Base-by-base conservation (phyloP, 2,329 filamentous ascomycete genomes). In the Botrytis tulipae region DNA sequence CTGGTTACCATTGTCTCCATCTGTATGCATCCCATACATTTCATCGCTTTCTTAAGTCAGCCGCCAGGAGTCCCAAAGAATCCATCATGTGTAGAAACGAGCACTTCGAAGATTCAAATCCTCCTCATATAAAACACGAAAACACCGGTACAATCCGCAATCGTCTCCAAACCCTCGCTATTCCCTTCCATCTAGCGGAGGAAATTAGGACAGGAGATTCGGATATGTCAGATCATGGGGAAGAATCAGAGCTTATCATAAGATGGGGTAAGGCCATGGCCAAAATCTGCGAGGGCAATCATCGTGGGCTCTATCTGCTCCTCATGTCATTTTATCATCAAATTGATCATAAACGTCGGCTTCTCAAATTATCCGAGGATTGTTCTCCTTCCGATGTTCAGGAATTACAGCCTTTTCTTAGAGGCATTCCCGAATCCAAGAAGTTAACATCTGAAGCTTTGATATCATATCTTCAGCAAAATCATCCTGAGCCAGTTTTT, bases 261-360 rank as follows among this genome's bases (percentile, higher is more conserved):
- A 48, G n/a, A 51, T 67, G 29, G 44, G 44, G 44, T 2, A 37
- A 67, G 14, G 6, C 22, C 35, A n/a, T 67, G 22, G 44, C 32
- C 32, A 51, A 22, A 35, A 18, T 37, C 2, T 67, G 12, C 44
- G 29, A 67, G 42, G 44, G n/a, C 25, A 32, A 40, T 20, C 44
- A 48, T 51, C 46, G 32, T 51, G 44, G 44, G 7, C n/a, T 51
- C 22, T 67, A 51, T 51, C 22, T 67, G 25, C 32, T 66, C 16
- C 42, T 67, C 32, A 67, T 67, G 63, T 67, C 44, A 10, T 67
- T 67, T n/a, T 51, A 67, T 32, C 32, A n/a, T 67, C n/a, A 29
- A 20, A 32, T 32, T 10, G 44, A 51, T 14, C 44, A n/a, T 10
- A 22, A 32, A 1, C 32, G 29, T 20, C 63, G 25, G 10, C 63